Evolutionary conservation across 257 asterid genomes (phyloP), one percentile per base, ranked within the genome.

Genomic region (Jasminum sambac): DNA sequence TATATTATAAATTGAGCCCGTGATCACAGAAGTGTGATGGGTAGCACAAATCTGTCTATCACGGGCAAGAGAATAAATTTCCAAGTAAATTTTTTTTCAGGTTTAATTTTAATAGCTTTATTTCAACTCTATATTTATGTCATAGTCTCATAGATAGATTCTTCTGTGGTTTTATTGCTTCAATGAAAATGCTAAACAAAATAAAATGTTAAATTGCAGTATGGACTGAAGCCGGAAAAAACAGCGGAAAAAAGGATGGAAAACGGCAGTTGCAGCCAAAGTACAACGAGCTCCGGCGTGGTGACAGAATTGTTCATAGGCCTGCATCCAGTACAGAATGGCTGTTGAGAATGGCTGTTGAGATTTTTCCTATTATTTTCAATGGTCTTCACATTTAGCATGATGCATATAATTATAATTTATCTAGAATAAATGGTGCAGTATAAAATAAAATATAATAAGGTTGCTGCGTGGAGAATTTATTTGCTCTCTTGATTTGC

Each of bases 311-410:
- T 52, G 26, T 52, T 52, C 61, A 8, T 52, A 7, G 61, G 61
- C 26, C 30, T 19, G 61, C 61, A 19, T 52, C 61, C 61, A 19
- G 26, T 17, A 19, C 26, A 52, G 26, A 52, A n/a, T n/a, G n/a
- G n/a, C n/a, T n/a, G n/a, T n/a, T n/a, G n/a, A n/a, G n/a, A n/a
- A 52, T 19, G 61, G 61, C 11, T 52, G 61, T 52, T 52, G 61
- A 52, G 1, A 52, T 6, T 50, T 21, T 44, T 44, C 6, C 8
- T 44, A n/a, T n/a, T n/a, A n/a, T n/a, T n/a, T 13, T 13, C 14
- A 43, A 0, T 11, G 16, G 17, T 43, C 52, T 44, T 44, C 19
- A 44, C 52, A 13, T 8, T 14, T 0, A n/a, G 57, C 21, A 46
- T 4, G 7, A 14, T 44, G 5, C 16, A 44, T 44, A 44, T 38